A percentile compares a stretch with the other conserved stretches of the same genome.
These are phyloP conservation scores for Coemansia biformis DNA, from an alignment of 192 early-diverging fungal species.

Conservation along the genomic window DNA sequence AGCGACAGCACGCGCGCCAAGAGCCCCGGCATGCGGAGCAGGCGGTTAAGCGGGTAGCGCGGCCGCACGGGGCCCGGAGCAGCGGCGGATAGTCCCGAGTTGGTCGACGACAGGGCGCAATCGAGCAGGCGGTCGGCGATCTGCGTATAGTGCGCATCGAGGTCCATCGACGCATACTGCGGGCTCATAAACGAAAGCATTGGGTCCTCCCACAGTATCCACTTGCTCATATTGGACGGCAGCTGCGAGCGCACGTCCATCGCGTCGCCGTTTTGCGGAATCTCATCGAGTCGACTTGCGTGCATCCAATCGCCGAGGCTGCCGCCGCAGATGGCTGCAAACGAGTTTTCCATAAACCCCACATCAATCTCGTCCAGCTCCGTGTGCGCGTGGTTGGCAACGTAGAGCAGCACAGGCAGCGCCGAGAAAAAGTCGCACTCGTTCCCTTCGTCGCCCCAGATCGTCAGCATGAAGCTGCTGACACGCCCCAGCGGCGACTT, in stretches of 20 bases:
- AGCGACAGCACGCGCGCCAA: slow-evolving; percentile 63
- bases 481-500: slow-evolving; percentile 57
- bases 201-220: slow-evolving; percentile 84
- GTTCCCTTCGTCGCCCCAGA: slow-evolving; percentile 90
- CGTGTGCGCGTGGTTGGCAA: slow-evolving; percentile 71
- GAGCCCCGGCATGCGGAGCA: slow-evolving; percentile 62
- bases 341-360: slow-evolving; percentile 52
- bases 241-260: slow-evolving; percentile 54
- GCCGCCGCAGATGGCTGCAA: slow-evolving; percentile 78
- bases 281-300: slow-evolving; percentile 54
- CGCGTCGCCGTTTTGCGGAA: slow-evolving; percentile 36
- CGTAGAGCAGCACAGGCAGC: slow-evolving; percentile 73
- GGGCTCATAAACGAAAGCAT: slow-evolving; percentile 69
- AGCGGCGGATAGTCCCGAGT: slow-evolving; percentile 7
- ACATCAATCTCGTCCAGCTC: slow-evolving; percentile 57
- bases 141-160: slow-evolving; percentile 62
- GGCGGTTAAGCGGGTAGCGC: slow-evolving; percentile 63
- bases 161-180: slow-evolving; percentile 63
- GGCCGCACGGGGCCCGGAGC: too few relatives aligned
- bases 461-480: slow-evolving; percentile 72
- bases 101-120: slow-evolving; percentile 41
- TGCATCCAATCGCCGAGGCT: slow-evolving; percentile 70
- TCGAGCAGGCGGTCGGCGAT: slow-evolving; percentile 52
- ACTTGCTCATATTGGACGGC: slow-evolving; percentile 75
- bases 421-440: slow-evolving; percentile 83